These are phyloP conservation scores for Durio zibethinus DNA, from an alignment of 345 rosid genomes.

Conservation along the genomic window DNA sequence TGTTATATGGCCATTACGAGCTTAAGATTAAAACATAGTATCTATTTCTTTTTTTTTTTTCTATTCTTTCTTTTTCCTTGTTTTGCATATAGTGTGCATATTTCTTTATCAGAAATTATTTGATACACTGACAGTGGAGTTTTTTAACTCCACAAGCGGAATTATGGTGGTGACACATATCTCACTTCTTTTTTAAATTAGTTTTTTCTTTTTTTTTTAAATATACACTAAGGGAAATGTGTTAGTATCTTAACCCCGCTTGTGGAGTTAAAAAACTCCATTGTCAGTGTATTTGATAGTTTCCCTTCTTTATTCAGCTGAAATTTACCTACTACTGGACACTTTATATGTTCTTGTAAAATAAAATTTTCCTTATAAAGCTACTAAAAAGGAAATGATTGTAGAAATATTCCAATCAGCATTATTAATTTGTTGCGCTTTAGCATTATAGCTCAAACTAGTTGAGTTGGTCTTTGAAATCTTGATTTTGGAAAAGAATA, in stretches of 20 bases:
- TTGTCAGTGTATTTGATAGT: too few relatives aligned
- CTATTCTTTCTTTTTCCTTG: too few relatives aligned
- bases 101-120: too few relatives aligned
- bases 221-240: too few relatives aligned
- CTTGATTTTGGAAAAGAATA: background rate
- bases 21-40: background rate
- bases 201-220: too few relatives aligned
- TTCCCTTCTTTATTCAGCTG: background rate
- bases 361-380: background rate
- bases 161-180: too few relatives aligned
- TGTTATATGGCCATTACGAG: background rate
- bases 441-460: background rate
- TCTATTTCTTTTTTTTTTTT: background rate
- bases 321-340: background rate
- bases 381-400: background rate
- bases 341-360: background rate
- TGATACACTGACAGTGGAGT: too few relatives aligned
- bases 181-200: too few relatives aligned
- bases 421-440: conserved; percentile 1
- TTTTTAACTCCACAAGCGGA: too few relatives aligned
- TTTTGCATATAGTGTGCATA: background rate
- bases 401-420: background rate
- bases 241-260: too few relatives aligned
- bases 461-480: background rate
- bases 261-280: too few relatives aligned